Percentiles rank a stretch among this genome's conserved stretches.
These are phyloP conservation scores for Ramaria sp. DNA, from an alignment of 768 basidiomycete species.

Conservation along the genomic window DNA sequence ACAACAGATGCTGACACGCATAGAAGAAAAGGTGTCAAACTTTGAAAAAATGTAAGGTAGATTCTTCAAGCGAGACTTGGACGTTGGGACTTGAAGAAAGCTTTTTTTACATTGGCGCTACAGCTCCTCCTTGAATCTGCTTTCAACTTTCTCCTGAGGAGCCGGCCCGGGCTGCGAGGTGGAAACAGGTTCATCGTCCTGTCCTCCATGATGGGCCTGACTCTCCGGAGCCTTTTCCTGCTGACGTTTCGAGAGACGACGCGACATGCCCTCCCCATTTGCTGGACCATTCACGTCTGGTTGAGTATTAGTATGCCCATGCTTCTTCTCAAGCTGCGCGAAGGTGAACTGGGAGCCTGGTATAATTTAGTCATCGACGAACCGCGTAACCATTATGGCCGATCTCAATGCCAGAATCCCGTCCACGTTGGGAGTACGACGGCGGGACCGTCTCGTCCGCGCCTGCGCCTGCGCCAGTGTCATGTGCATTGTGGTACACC, in stretches of 20 bases:
- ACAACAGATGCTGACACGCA: neutral
- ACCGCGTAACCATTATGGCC: conserved; percentile 54
- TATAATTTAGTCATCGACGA: conserved; percentile 20
- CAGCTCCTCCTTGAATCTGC: conserved; percentile 17
- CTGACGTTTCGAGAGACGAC: conserved; percentile 46
- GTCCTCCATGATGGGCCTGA: conserved; percentile 24
- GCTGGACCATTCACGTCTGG: conserved; percentile 15
- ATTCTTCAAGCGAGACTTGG: neutral
- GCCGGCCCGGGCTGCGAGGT: conserved; percentile 2
- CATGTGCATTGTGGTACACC: conserved; percentile 38
- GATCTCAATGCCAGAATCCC: conserved; percentile 29
- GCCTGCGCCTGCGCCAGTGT: conserved; percentile 21
- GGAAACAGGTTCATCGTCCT: conserved; percentile 11
- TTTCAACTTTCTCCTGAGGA: conserved; percentile 14
- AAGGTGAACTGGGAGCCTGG: conserved; percentile 4
- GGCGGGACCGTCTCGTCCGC: conserved; percentile 42
- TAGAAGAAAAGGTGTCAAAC: neutral
- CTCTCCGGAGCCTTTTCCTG: conserved; percentile 69
- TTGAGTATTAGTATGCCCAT: conserved; percentile 14
- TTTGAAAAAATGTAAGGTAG: neutral
- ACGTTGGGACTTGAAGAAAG: neutral
- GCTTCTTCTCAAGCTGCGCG: conserved; percentile 37
- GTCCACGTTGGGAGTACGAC: conserved; percentile 43
- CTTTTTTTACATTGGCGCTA: neutral
- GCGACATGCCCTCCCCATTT: conserved; percentile 24